Percentiles rank a stretch among this genome's conserved stretches.
phyloP scores from a whole-genome alignment of 495 filamentous ascomycete species.

The Amorphotheca resinae region DNA sequence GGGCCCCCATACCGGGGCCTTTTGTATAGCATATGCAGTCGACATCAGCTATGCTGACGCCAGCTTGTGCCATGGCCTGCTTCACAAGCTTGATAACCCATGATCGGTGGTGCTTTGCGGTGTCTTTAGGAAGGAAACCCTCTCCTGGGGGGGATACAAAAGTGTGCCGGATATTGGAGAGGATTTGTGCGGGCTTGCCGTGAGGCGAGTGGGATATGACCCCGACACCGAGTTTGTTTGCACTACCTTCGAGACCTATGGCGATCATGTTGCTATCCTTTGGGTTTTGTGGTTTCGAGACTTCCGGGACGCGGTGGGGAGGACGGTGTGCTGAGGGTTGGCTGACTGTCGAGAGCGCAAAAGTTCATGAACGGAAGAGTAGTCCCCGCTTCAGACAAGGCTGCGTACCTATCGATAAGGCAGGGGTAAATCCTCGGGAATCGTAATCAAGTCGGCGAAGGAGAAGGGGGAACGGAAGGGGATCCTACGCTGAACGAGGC shows the following conservation, averaged over 20 bases:
- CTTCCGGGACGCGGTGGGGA: too few relatives aligned
- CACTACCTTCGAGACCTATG: conserved; percentile 90
- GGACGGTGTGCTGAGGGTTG: too few relatives aligned
- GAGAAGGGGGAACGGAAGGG: too few relatives aligned
- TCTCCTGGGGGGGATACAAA: conserved; percentile 84
- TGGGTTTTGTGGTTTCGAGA: conserved; percentile 1
- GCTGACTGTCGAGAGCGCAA: too few relatives aligned
- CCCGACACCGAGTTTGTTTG: conserved; percentile 94
- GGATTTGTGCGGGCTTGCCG: conserved; percentile 53
- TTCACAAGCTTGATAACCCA: conserved; percentile 74
- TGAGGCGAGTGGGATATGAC: conserved; percentile 67
- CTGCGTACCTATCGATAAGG: conserved; percentile 1
- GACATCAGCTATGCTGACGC: conserved; percentile 49
- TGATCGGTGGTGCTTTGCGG: conserved; percentile 76
- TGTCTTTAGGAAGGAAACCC: conserved; percentile 94
- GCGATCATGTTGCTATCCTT: conserved; percentile 44
- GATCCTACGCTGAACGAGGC: too few relatives aligned
- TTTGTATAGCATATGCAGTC: conserved; percentile 92
- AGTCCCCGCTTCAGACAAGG: neutral
- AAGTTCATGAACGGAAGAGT: too few relatives aligned
- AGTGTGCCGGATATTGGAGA: conserved; percentile 90
- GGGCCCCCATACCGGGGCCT: conserved; percentile 93
- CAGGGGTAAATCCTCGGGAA: too few relatives aligned
- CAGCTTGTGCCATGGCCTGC: conserved; percentile 58
- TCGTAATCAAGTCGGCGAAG: too few relatives aligned